Conservation (phyloP, 257 asterid species). For the Galeopsis tetrahit region DNA sequence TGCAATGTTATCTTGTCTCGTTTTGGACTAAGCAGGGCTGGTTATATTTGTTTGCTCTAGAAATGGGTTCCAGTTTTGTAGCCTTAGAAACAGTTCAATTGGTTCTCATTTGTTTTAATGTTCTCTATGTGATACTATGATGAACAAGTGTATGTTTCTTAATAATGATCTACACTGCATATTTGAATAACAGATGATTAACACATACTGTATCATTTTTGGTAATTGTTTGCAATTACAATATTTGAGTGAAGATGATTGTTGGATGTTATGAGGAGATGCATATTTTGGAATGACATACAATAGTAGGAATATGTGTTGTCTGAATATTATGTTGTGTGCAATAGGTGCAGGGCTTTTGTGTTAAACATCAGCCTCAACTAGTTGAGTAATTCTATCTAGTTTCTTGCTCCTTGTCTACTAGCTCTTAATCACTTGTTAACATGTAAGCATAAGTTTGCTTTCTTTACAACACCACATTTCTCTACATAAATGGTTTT, state of each 20-base stretch:
- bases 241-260: not conserved
- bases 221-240: not conserved
- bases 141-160: constrained; percentile 9
- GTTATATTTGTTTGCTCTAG: constrained; percentile 7
- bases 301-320: not conserved
- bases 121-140: not conserved
- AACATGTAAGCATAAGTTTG: not conserved
- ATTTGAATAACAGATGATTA: constrained; percentile 13
- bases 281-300: not conserved
- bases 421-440: not conserved
- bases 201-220: not conserved
- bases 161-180: not conserved
- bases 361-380: too few relatives aligned
- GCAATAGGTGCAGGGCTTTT: not conserved
- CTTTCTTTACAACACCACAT: not conserved
- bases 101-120: constrained; percentile 14
- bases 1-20: constrained; percentile 15
- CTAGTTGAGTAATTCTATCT: not conserved
- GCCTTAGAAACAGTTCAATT: constrained; percentile 25
- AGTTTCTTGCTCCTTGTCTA: not conserved
- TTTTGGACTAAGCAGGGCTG: constrained; percentile 2
- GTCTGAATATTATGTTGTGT: not conserved
- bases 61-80: not conserved
- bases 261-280: not conserved
- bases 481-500: not conserved